Conservation (phyloP, 2,329 filamentous ascomycete genomes). For the Beauveria scarabaeidicola region DNA sequence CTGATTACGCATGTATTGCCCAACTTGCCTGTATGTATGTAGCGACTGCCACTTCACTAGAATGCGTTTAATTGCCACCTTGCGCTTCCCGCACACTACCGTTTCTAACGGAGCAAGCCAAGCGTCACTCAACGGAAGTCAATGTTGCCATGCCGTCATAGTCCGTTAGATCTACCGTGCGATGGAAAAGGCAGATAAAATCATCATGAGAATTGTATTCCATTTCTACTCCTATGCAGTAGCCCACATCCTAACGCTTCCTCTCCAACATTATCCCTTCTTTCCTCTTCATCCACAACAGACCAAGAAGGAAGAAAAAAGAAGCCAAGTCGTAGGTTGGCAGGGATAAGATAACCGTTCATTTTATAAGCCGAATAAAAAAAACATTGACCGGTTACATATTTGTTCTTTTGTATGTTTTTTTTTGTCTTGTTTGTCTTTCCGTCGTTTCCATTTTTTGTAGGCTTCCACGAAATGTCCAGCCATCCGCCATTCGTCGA, state of each 20-base stretch:
- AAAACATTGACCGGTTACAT: slow-evolving; percentile 10
- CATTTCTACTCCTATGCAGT: slow-evolving; percentile 11
- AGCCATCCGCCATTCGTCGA: not conserved
- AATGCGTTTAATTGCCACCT: not conserved
- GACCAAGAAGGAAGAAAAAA: not conserved
- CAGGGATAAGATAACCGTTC: slow-evolving; percentile 7
- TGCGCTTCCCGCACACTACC: not conserved
- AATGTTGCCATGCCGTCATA: not conserved
- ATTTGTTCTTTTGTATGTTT: slow-evolving; percentile 9
- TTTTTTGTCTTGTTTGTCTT: slow-evolving; percentile 9
- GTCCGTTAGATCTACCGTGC: not conserved
- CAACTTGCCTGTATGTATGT: too few species aligned
- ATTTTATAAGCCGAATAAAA: slow-evolving; percentile 10
- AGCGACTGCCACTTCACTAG: too few species aligned
- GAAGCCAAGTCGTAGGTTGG: slow-evolving; percentile 1
- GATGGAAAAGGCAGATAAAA: not conserved
- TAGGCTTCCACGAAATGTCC: not conserved
- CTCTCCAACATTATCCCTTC: not conserved
- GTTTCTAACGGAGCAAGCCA: not conserved
- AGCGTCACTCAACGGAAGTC: not conserved
- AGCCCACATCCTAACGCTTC: not conserved
- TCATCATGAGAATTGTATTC: slow-evolving; percentile 8
- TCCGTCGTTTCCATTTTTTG: slow-evolving; percentile 6
- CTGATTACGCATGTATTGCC: not conserved
- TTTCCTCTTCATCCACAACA: not conserved